These are phyloP conservation scores for Neopestalotiopsis clavispora DNA, from an alignment of 2,329 filamentous ascomycete species.

Conservation along the genomic window DNA sequence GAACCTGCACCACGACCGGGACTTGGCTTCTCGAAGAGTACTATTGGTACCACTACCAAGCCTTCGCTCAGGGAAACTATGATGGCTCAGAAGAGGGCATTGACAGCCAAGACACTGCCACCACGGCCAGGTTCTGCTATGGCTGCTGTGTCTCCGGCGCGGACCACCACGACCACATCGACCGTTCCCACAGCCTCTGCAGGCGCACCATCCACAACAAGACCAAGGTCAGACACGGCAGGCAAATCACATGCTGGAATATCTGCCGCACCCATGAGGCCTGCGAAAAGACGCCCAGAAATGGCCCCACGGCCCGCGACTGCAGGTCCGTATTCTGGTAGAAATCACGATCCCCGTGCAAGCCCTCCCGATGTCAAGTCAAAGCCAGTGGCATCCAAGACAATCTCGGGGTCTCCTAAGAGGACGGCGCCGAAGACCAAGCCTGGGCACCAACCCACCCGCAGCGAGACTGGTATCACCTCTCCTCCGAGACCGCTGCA, in stretches of 20 bases:
- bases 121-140: slow-evolving; percentile 67
- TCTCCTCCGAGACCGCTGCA: slow-evolving; percentile 46
- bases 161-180: slow-evolving; percentile 45
- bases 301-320: slow-evolving; percentile 65
- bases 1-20: slow-evolving; percentile 59
- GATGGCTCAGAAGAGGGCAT: slow-evolving; percentile 75
- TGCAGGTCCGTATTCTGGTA: slow-evolving; percentile 68
- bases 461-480: slow-evolving; percentile 55
- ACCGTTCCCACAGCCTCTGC: slow-evolving; percentile 37
- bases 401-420: slow-evolving; percentile 58
- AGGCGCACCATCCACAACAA: slow-evolving; percentile 40
- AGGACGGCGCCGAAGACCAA: slow-evolving; percentile 51
- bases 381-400: slow-evolving; percentile 55
- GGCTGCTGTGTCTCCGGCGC: slow-evolving; percentile 62
- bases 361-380: slow-evolving; percentile 53
- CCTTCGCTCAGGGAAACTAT: slow-evolving; percentile 82
- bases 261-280: slow-evolving; percentile 68
- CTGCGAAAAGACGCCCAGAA: slow-evolving; percentile 62
- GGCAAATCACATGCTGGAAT: slow-evolving; percentile 60
- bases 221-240: slow-evolving; percentile 46
- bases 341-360: slow-evolving; percentile 53
- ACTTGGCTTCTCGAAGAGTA: slow-evolving; percentile 67
- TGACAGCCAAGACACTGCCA: slow-evolving; percentile 58
- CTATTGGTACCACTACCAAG: slow-evolving; percentile 56
- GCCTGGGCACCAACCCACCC: slow-evolving; percentile 52